These are phyloP conservation scores for Yueomyces sp. DNA, from an alignment of 1,139 yeast species.

Conservation along the genomic window DNA sequence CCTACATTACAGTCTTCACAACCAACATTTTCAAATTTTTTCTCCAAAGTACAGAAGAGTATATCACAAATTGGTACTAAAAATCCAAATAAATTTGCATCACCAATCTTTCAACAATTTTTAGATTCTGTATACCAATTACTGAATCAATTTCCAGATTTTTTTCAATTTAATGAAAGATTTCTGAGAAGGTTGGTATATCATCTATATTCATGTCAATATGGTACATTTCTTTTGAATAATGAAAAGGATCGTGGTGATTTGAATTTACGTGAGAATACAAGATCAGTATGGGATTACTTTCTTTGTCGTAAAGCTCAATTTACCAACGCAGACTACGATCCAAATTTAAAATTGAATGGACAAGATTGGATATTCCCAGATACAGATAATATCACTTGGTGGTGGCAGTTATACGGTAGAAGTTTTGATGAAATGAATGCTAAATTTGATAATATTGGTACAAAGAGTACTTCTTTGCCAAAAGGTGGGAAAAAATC, in stretches of 20 bases:
- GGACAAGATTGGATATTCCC: slow-evolving; percentile 49
- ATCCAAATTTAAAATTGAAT: slow-evolving; percentile 7
- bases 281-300: slow-evolving; percentile 89
- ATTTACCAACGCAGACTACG: background rate
- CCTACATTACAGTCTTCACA: background rate
- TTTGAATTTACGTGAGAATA: slow-evolving; percentile 31
- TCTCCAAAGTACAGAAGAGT: background rate
- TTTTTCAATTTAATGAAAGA: slow-evolving; percentile 81
- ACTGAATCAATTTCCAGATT: slow-evolving; percentile 51
- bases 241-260: slow-evolving; percentile 49
- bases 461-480: too few relatives aligned
- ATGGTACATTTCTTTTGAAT: slow-evolving; percentile 78
- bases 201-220: slow-evolving; percentile 87
- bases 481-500: too few relatives aligned
- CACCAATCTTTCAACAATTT: slow-evolving; percentile 91
- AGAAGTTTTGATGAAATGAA: slow-evolving; percentile 75
- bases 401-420: slow-evolving; percentile 87
- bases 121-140: slow-evolving; percentile 81
- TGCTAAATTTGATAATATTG: slow-evolving; percentile 1
- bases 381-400: slow-evolving; percentile 52
- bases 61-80: slow-evolving; percentile 18
- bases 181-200: slow-evolving; percentile 73
- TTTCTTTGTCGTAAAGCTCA: slow-evolving; percentile 54
- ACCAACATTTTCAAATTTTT: background rate
- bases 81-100: slow-evolving; percentile 33